phyloP scores from a whole-genome alignment of 2,329 filamentous ascomycete genomes.

The Xylariaceae sp. region DNA sequence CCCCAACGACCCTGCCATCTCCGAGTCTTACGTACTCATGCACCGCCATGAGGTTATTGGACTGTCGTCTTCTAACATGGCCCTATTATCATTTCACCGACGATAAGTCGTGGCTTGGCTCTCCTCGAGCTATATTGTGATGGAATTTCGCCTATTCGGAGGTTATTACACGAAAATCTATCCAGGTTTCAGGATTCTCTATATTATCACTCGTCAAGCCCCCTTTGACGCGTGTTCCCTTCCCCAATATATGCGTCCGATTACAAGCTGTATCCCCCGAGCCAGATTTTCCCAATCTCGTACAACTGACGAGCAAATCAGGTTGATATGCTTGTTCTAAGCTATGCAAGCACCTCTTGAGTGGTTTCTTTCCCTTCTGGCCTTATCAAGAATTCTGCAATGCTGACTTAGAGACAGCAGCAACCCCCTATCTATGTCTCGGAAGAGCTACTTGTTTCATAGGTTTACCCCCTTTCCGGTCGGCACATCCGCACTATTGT shows the following conservation, averaged over 20 bases:
- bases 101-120: neutral
- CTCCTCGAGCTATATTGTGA: neutral
- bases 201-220: too few relatives aligned
- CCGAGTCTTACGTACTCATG: neutral
- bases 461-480: too few relatives aligned
- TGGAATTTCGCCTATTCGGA: neutral
- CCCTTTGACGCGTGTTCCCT: neutral
- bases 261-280: neutral
- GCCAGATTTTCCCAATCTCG: neutral
- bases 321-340: neutral
- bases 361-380: neutral
- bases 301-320: neutral
- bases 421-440: neutral
- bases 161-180: neutral
- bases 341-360: neutral
- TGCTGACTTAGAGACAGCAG: neutral
- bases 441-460: neutral
- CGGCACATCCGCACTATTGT: neutral
- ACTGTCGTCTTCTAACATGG: neutral
- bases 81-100: neutral
- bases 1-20: neutral
- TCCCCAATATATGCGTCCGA: neutral
- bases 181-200: neutral
- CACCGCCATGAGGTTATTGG: too few relatives aligned
- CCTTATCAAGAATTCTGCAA: neutral